Evolutionary conservation across 2,329 filamentous ascomycete species (phyloP), one percentile per base, ranked within the genome.

Genomic region (Cladosporium sp.): DNA sequence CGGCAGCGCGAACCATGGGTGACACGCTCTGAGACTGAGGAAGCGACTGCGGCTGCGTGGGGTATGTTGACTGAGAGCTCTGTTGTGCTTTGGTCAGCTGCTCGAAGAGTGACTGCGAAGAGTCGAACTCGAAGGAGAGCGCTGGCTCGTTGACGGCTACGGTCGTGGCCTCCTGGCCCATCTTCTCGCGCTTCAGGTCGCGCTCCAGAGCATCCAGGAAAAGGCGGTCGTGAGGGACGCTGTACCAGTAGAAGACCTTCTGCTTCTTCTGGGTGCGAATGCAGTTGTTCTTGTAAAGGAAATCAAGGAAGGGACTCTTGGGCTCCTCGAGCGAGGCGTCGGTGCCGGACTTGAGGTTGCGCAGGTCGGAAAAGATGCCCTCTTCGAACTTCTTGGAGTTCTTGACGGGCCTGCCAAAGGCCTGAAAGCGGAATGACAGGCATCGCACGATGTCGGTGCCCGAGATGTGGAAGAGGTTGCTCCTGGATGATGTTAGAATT

Each of bases 231-330:
- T 98, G 93, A 1, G 93, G 93, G 44, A 98, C 93, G 76, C 91
- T 96, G 75, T 97, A 98, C 93, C 93, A 98, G 77, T 97, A 98
- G 68, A 98, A 98, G 60, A 98, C 93, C 79, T 98, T 98, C 70
- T 98, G 93, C 81, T 98, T 98, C 84, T 98, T 98, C 74, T 98
- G 93, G 35, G 93, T 98, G 63, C 93, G 86, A 64, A 98, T 98
- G 80, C 93, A 98, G 78, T 98, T 98, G 82, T 98, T 98, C 81
- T 98, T 98, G 83, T 98, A 98, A 42, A 98, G 80, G 71, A 97
- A 98, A 73, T 98, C 93, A 57, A 98, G 82, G 75, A 98, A 98
- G 1, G 88, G 86, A 74, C 92, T 97, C 80, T 98, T 98, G 52
- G 93, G 93, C 77, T 98, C 93, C 74, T 98, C 93, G 56, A 98